phyloP scores from a whole-genome alignment of 441 rosid species.

The Metrosideros polymorpha region DNA sequence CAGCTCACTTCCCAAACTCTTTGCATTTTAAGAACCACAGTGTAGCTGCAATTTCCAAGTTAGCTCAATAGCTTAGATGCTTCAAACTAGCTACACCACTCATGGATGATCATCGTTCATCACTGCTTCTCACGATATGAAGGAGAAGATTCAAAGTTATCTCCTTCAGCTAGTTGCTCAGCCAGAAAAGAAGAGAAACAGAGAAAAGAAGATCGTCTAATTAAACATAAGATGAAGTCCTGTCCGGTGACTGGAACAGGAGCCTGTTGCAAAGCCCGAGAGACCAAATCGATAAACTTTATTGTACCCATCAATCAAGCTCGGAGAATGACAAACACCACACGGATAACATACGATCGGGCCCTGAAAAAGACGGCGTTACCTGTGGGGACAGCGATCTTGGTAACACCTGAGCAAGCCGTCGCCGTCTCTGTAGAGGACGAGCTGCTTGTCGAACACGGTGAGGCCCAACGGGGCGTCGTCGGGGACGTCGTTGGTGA shows the following conservation, averaged over 20 bases:
- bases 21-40: not conserved
- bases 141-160: not conserved
- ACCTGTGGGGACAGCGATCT: constrained; percentile 97
- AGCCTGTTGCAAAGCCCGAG: not conserved
- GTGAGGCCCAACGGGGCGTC: constrained; percentile 93
- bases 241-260: not conserved
- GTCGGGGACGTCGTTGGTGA: constrained; percentile 70
- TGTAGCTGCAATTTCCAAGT: not conserved
- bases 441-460: constrained; percentile 72
- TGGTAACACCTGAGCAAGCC: constrained; percentile 60
- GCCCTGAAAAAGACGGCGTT: not conserved
- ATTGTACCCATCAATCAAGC: not conserved
- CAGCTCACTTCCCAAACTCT: not conserved
- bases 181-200: not conserved
- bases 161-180: not conserved
- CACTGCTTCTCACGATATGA: not conserved
- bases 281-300: not conserved
- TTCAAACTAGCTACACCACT: not conserved
- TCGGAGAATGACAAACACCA: not conserved
- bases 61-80: not conserved
- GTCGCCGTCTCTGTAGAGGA: constrained; percentile 66
- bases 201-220: too few species aligned
- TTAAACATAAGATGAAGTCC: not conserved
- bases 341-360: not conserved
- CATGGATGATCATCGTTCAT: not conserved